These are phyloP conservation scores for Tilletia horrida DNA, from an alignment of 1,284 basidiomycete species.

Conservation along the genomic window DNA sequence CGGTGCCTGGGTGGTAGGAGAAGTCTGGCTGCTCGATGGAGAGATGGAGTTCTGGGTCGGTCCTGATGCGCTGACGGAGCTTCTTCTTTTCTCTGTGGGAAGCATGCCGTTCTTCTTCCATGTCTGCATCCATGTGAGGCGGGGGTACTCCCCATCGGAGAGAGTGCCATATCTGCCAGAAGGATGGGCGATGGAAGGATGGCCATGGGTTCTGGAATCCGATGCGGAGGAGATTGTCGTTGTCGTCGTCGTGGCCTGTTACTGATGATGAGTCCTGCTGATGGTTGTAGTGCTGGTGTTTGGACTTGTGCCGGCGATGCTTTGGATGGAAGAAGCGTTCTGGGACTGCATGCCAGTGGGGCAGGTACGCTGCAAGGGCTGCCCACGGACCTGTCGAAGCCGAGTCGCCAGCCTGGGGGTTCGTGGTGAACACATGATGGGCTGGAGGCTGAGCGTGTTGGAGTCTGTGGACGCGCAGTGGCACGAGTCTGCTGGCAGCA, in stretches of 20 bases:
- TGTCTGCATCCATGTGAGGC: conserved; percentile 20
- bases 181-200: conserved; percentile 41
- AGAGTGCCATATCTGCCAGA: conserved; percentile 38
- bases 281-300: background rate
- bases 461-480: conserved; percentile 9
- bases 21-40: conserved; percentile 22
- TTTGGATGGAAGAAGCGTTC: conserved; percentile 14
- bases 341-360: conserved; percentile 19
- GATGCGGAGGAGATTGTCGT: conserved; percentile 26
- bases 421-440: conserved; percentile 22
- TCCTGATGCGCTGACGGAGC: conserved; percentile 3
- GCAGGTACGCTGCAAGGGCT: conserved; percentile 9
- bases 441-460: conserved; percentile 22
- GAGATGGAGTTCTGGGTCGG: conserved; percentile 22
- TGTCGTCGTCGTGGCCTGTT: too few species aligned
- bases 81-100: background rate
- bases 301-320: background rate
- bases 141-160: conserved; percentile 40
- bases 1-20: conserved; percentile 6
- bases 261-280: background rate
- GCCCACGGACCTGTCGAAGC: background rate
- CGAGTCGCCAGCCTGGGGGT: background rate
- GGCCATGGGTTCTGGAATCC: conserved; percentile 51
- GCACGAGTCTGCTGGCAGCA: background rate
- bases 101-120: background rate